Conservation (phyloP, 208 protist species). For the Wallacemonas sp. region DNA sequence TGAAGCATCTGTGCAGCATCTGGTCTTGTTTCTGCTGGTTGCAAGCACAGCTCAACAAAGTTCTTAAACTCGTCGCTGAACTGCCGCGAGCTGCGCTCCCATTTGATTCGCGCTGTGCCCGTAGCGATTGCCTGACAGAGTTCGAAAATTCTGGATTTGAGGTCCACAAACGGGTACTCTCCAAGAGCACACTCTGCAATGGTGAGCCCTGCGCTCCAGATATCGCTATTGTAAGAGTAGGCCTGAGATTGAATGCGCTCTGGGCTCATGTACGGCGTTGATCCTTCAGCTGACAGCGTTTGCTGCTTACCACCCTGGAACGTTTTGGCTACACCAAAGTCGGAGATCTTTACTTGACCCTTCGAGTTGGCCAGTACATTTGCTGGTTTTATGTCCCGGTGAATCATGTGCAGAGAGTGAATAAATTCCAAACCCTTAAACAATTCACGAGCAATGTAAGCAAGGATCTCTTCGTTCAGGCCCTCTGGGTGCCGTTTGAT, state of each 20-base stretch:
- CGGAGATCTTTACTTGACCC: constrained; percentile 96
- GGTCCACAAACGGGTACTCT: constrained; percentile 76
- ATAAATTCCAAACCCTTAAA: constrained; percentile 85
- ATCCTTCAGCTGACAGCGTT: constrained; percentile 88
- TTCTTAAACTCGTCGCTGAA: constrained; percentile 72
- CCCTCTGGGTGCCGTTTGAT: constrained; percentile 64
- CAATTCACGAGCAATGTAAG: constrained; percentile 83
- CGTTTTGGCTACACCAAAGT: constrained; percentile 95
- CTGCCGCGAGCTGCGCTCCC: constrained; percentile 36
- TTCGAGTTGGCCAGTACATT: constrained; percentile 97
- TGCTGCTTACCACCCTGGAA: constrained; percentile 75
- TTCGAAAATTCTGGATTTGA: constrained; percentile 82
- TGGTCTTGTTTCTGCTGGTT: constrained; percentile 47
- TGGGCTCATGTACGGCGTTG: constrained; percentile 94
- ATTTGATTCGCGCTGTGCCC: constrained; percentile 63
- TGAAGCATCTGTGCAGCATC: constrained; percentile 67
- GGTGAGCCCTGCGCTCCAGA: constrained; percentile 92
- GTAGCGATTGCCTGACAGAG: constrained; percentile 78
- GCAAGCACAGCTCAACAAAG: constrained; percentile 81
- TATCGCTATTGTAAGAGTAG: constrained; percentile 91
- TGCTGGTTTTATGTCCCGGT: constrained; percentile 96
- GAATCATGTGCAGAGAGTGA: constrained; percentile 89
- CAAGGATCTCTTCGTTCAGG: constrained; percentile 82
- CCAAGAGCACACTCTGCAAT: constrained; percentile 88
- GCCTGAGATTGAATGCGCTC: constrained; percentile 87